A percentile compares a stretch with the other conserved stretches of the same genome.
Evolutionary conservation across 768 basidiomycete species (phyloP).

Genomic region (Pisolithus tinctorius): DNA sequence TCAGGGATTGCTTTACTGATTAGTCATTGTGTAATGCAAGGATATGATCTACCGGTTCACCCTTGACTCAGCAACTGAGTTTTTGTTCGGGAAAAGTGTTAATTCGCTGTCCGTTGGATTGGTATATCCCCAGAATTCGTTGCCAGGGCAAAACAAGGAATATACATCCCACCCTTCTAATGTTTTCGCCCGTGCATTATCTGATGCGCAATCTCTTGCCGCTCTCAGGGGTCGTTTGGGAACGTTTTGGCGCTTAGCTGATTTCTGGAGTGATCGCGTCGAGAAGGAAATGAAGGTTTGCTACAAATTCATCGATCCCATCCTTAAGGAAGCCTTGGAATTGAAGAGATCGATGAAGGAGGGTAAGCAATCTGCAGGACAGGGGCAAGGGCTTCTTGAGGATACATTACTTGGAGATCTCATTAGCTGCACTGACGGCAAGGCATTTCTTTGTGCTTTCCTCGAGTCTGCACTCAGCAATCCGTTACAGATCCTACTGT

Average conservation of each 20-base stretch:
- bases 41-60: conserved; percentile 53
- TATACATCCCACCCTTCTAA: conserved; percentile 28
- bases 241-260: conserved; percentile 42
- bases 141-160: conserved; percentile 6
- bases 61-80: conserved; percentile 52
- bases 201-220: conserved; percentile 38
- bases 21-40: conserved; percentile 19
- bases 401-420: conserved; percentile 25
- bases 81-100: conserved; percentile 47
- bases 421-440: conserved; percentile 24
- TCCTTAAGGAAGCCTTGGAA: conserved; percentile 41
- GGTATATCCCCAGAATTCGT: conserved; percentile 36
- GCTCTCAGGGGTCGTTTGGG: conserved; percentile 36
- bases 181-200: conserved; percentile 43
- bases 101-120: conserved; percentile 40
- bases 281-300: conserved; percentile 41
- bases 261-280: conserved; percentile 46
- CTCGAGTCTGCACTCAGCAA: neutral
- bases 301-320: conserved; percentile 45
- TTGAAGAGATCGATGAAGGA: conserved; percentile 26
- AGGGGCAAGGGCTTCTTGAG: conserved; percentile 12
- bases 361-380: conserved; percentile 12
- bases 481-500: conserved; percentile 20
- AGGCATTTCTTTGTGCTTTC: neutral
- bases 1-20: neutral